A percentile compares a stretch with the other conserved stretches of the same genome.
Conservation (phyloP, 2,329 filamentous ascomycete genomes). For the Botryotinia narcissicola region DNA sequence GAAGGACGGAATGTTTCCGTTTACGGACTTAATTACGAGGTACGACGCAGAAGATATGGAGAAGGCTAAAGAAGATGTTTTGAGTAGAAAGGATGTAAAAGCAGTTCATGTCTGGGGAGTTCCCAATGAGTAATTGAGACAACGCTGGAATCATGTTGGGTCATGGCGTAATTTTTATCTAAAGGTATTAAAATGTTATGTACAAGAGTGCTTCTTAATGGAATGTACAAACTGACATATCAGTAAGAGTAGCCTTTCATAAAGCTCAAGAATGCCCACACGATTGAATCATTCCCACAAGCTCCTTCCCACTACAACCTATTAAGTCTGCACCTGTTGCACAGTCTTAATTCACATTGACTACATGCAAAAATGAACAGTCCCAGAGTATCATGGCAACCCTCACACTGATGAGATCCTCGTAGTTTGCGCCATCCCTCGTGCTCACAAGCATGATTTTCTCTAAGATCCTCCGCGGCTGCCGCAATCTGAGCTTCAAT, state of each 20-base stretch:
- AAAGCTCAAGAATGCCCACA: neutral
- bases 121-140: conserved; percentile 18
- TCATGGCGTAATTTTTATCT: neutral
- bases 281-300: neutral
- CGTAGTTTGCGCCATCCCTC: conserved; percentile 38
- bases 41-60: conserved; percentile 28
- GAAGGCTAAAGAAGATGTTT: conserved; percentile 24
- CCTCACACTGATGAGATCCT: conserved; percentile 44
- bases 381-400: conserved; percentile 42
- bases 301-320: conserved; percentile 30
- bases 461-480: conserved; percentile 31
- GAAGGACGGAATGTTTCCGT: conserved; percentile 27
- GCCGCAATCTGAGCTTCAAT: conserved; percentile 39
- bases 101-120: conserved; percentile 17
- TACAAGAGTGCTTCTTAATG: neutral
- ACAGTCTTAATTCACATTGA: conserved; percentile 46
- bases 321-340: conserved; percentile 47
- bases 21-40: conserved; percentile 27
- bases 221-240: neutral
- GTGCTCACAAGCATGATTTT: conserved; percentile 45
- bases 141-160: neutral
- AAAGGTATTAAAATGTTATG: neutral
- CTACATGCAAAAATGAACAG: conserved; percentile 47
- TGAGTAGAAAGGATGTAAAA: conserved; percentile 28
- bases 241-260: neutral